These are phyloP conservation scores for Aspergillus carlsbadensis DNA, from an alignment of 495 filamentous ascomycete genomes.

Conservation along the genomic window DNA sequence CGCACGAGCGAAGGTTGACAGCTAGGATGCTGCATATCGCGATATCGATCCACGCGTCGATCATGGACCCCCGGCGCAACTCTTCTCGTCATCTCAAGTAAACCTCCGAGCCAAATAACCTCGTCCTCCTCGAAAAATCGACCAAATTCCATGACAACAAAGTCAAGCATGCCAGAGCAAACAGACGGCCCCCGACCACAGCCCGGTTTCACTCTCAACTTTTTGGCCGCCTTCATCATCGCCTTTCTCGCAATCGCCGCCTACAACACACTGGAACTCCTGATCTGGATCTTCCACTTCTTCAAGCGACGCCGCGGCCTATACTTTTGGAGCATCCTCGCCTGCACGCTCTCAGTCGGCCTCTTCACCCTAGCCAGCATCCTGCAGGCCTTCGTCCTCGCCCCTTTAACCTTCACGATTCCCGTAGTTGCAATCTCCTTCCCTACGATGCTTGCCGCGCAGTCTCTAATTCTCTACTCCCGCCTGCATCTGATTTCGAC, in stretches of 20 bases:
- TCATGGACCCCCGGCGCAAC: no score
- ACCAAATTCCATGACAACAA: no score
- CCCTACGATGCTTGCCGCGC: constrained; percentile 36
- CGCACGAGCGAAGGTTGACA: no score
- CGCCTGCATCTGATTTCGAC: constrained; percentile 39
- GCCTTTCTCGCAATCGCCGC: constrained; percentile 32
- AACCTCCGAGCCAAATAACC: no score
- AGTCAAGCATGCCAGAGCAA: no score
- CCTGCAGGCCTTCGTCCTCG: constrained; percentile 29
- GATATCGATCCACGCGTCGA: no score
- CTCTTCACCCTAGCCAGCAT: constrained; percentile 28
- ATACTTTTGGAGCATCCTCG: constrained; percentile 46
- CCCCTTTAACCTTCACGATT: constrained; percentile 20
- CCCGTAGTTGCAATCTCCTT: constrained; percentile 29
- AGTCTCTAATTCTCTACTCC: constrained; percentile 40
- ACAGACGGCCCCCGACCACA: no score
- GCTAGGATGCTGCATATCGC: no score
- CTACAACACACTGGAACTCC: constrained; percentile 41
- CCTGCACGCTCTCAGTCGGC: constrained; percentile 27
- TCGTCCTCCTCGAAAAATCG: no score
- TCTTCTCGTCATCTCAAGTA: no score
- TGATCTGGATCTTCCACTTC: constrained; percentile 37
- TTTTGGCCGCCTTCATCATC: constrained; percentile 9
- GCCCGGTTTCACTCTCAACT: no score
- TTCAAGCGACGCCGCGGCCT: constrained; percentile 39